Evolutionary conservation across 352 stramenopile genomes (phyloP).

Genomic region (Globisporangium nunn): DNA sequence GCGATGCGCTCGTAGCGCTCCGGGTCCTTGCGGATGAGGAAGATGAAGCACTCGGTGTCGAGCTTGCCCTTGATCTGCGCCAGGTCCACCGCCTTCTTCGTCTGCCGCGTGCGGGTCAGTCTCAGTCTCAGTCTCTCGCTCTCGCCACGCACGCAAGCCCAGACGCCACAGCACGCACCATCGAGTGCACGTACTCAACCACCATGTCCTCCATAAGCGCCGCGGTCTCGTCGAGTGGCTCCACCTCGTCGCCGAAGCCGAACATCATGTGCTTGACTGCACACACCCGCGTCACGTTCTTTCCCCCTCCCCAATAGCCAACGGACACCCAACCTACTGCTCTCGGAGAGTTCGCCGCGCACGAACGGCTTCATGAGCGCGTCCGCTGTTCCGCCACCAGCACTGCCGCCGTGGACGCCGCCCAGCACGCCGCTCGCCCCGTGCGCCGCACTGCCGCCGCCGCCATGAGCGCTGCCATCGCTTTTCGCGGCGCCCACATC

Average conservation of each 20-base stretch:
- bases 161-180: conserved; percentile 34
- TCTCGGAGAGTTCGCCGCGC: conserved; percentile 71
- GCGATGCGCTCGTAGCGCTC: conserved; percentile 79
- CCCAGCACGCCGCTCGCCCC: conserved; percentile 5
- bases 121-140: background rate
- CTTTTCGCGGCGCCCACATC: conserved; percentile 5
- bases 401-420: conserved; percentile 3
- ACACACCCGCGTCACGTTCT: background rate
- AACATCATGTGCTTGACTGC: conserved; percentile 89
- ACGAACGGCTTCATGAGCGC: conserved; percentile 62
- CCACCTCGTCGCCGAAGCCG: conserved; percentile 71
- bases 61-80: conserved; percentile 79
- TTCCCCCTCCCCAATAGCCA: background rate
- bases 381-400: conserved; percentile 3
- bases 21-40: conserved; percentile 82
- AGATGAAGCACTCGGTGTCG: conserved; percentile 86
- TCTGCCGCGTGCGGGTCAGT: conserved; percentile 23
- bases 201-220: conserved; percentile 84
- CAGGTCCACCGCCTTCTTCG: conserved; percentile 81
- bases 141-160: background rate
- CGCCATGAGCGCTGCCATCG: background rate
- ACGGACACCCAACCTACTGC: conserved; percentile 30
- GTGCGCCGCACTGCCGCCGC: conserved; percentile 1
- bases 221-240: conserved; percentile 64
- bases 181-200: conserved; percentile 73